phyloP scores from a whole-genome alignment of 129 eudicot species.

The Flaveria sonorensis region DNA sequence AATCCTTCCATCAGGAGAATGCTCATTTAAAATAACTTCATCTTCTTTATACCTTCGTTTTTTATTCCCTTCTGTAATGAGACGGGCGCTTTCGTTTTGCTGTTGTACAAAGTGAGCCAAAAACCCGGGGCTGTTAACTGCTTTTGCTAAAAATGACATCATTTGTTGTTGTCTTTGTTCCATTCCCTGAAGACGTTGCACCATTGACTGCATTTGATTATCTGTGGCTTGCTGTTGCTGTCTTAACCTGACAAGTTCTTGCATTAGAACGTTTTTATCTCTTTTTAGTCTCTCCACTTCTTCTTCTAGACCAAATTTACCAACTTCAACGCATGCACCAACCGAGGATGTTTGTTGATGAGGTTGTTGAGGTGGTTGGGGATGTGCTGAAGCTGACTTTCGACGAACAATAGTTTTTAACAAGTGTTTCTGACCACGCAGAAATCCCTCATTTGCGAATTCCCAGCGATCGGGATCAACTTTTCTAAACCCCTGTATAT shows the following conservation, averaged over 20 bases:
- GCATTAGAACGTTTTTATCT: slow-evolving; percentile 83
- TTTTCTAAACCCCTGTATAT: slow-evolving; percentile 75
- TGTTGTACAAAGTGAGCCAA: slow-evolving; percentile 80
- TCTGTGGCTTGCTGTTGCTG: slow-evolving; percentile 91
- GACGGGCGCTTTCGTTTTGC: slow-evolving; percentile 59
- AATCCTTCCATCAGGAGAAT: slow-evolving; percentile 61
- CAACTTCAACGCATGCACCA: slow-evolving; percentile 83
- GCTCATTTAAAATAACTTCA: slow-evolving; percentile 33
- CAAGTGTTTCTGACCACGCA: slow-evolving; percentile 78
- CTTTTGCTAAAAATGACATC: slow-evolving; percentile 93
- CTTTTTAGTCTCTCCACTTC: slow-evolving; percentile 87
- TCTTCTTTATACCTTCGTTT: slow-evolving; percentile 78
- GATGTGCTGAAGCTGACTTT: slow-evolving; percentile 65
- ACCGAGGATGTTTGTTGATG: slow-evolving; percentile 54
- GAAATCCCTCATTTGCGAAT: slow-evolving; percentile 86
- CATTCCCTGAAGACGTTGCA: slow-evolving; percentile 88
- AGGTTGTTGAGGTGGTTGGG: slow-evolving; percentile 53
- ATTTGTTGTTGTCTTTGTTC: slow-evolving; percentile 91
- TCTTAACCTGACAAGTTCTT: slow-evolving; percentile 77
- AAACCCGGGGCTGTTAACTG: slow-evolving; percentile 81
- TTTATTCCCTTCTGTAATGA: slow-evolving; percentile 62
- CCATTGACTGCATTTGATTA: slow-evolving; percentile 74
- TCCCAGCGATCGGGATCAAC: slow-evolving; percentile 97
- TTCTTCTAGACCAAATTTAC: slow-evolving; percentile 85
- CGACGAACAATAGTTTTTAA: slow-evolving; percentile 62